Evolutionary conservation across 768 basidiomycete species (phyloP).

Genomic region (Lactarius quietus): DNA sequence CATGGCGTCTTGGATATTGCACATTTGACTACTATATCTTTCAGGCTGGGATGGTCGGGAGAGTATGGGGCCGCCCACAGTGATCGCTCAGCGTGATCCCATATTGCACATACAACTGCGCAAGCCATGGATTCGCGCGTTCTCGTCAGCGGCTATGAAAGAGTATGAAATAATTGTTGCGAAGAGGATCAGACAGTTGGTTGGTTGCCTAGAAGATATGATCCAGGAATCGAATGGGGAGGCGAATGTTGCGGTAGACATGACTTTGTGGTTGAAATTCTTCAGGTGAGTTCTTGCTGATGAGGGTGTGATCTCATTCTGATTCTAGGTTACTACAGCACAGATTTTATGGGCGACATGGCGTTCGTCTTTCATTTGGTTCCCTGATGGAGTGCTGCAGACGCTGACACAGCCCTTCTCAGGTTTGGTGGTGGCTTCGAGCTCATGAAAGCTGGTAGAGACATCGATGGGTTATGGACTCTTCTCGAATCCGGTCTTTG

Average conservation of each 20-base stretch:
- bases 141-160: constrained; percentile 44
- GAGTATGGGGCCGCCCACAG: neutral
- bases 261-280: constrained; percentile 38
- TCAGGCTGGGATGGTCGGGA: neutral
- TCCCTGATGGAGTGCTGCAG: too few relatives aligned
- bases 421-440: constrained; percentile 1
- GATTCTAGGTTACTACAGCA: constrained; percentile 28
- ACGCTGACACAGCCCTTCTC: neutral
- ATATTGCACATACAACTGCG: neutral
- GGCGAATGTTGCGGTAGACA: constrained; percentile 28
- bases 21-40: neutral
- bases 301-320: neutral
- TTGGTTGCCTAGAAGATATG: constrained; percentile 35
- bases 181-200: constrained; percentile 39
- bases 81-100: neutral
- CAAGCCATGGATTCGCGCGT: neutral
- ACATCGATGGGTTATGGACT: neutral
- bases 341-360: constrained; percentile 44
- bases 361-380: constrained; percentile 29
- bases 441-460: neutral
- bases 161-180: constrained; percentile 43
- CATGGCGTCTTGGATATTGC: neutral
- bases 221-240: constrained; percentile 20
- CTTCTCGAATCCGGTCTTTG: neutral
- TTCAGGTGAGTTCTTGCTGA: constrained; percentile 35